phyloP scores from a whole-genome alignment of 2,329 filamentous ascomycete genomes.

The Nemania sp. region DNA sequence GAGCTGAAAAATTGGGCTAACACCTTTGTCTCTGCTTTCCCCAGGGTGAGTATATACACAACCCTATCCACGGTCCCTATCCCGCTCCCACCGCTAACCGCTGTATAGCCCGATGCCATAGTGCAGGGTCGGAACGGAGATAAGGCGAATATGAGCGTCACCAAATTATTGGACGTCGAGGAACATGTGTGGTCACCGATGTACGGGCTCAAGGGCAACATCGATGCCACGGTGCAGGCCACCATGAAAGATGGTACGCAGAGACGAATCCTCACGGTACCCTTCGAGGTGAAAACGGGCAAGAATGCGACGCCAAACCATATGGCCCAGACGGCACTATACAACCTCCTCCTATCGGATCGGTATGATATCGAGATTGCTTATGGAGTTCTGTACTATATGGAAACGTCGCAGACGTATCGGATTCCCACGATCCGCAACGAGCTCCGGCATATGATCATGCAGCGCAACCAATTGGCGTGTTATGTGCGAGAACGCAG shows the following conservation, averaged over 20 bases:
- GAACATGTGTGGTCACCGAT: conserved; percentile 98
- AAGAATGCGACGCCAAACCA: conserved; percentile 81
- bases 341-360: conserved; percentile 89
- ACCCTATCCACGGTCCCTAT: background rate
- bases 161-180: conserved; percentile 92
- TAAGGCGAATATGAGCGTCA: conserved; percentile 80
- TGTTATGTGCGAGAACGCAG: conserved; percentile 81
- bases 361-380: conserved; percentile 91
- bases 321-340: conserved; percentile 90
- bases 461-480: conserved; percentile 89
- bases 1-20: conserved; percentile 83
- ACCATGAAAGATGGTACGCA: conserved; percentile 72
- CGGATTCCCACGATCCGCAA: conserved; percentile 83
- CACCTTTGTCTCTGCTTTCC: conserved; percentile 73
- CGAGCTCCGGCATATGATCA: conserved; percentile 94
- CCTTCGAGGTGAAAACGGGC: conserved; percentile 95
- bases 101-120: conserved; percentile 63
- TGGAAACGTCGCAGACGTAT: conserved; percentile 85
- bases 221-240: conserved; percentile 94
- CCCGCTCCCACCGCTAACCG: conserved; percentile 36
- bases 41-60: conserved; percentile 55
- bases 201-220: conserved; percentile 96
- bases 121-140: conserved; percentile 80
- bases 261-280: conserved; percentile 74
- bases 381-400: conserved; percentile 92